These are phyloP conservation scores for Corymbia calophylla DNA, from an alignment of 441 rosid genomes.

Conservation along the genomic window DNA sequence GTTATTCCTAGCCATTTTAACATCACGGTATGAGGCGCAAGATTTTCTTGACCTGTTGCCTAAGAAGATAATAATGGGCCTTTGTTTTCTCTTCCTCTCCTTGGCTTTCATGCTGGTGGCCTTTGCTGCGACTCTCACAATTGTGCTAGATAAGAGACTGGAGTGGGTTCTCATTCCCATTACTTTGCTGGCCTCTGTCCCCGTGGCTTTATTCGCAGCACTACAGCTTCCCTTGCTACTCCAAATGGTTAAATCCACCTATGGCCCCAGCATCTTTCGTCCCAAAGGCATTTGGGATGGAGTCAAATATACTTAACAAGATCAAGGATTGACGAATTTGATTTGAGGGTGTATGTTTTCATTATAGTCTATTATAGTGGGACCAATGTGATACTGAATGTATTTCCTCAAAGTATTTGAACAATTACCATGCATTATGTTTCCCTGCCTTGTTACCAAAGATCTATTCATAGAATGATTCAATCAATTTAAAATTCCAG, in stretches of 20 bases:
- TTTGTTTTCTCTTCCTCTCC: neutral
- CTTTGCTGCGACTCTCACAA: accelerated
- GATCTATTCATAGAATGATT: too few species aligned
- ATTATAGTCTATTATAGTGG: neutral
- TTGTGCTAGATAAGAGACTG: neutral
- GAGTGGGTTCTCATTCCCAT: neutral
- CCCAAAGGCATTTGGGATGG: neutral
- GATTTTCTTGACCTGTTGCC: accelerated
- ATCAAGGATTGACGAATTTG: neutral
- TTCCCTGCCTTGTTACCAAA: neutral
- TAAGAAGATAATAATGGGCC: neutral
- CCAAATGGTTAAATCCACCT: neutral
- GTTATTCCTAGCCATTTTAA: accelerated
- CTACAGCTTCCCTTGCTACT: accelerated
- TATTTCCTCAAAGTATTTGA: neutral
- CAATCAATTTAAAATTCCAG: too few species aligned
- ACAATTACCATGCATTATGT: neutral
- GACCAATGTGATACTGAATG: too few species aligned
- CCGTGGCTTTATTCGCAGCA: accelerated
- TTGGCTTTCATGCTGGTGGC: neutral
- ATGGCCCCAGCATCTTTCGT: accelerated
- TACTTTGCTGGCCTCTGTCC: neutral
- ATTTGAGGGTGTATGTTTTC: too few species aligned
- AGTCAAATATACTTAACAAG: neutral
- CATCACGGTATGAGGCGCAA: accelerated